phyloP scores from a whole-genome alignment of 495 filamentous ascomycete species.

The Aspergillus steynii region DNA sequence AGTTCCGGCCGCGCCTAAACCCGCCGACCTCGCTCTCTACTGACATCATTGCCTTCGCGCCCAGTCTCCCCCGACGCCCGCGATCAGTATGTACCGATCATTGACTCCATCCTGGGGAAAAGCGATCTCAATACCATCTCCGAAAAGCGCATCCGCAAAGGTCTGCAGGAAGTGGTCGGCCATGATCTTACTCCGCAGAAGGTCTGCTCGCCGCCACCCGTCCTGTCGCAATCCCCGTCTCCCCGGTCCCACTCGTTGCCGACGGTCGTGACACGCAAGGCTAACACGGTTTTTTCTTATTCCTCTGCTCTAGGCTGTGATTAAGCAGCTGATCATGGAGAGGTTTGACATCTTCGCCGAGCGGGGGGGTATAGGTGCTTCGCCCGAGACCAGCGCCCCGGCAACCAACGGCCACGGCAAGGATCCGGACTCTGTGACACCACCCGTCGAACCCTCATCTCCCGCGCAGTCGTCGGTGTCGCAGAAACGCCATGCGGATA shows the following conservation, averaged over 20 bases:
- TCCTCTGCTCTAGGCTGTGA: slow-evolving; percentile 56
- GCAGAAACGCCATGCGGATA: slow-evolving; percentile 56
- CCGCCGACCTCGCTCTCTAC: slow-evolving; percentile 21
- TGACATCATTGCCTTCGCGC: slow-evolving; percentile 24
- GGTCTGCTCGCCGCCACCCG: slow-evolving; percentile 49
- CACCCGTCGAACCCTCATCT: slow-evolving; percentile 43
- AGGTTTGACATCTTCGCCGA: slow-evolving; percentile 81
- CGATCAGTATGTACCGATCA: slow-evolving; percentile 75
- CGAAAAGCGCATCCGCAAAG: slow-evolving; percentile 87
- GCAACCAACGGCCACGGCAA: slow-evolving; percentile 47
- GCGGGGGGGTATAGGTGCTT: slow-evolving; percentile 39
- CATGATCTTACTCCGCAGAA: slow-evolving; percentile 87
- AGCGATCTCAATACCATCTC: slow-evolving; percentile 90
- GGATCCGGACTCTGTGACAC: slow-evolving; percentile 35
- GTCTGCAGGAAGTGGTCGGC: slow-evolving; percentile 70
- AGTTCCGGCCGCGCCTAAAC: slow-evolving; percentile 27
- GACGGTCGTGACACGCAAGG: slow-evolving; percentile 1
- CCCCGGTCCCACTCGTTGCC: slow-evolving; percentile 1
- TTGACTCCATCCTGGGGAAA: slow-evolving; percentile 81
- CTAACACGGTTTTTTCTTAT: slow-evolving; percentile 13
- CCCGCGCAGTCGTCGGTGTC: slow-evolving; percentile 52
- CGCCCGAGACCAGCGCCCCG: slow-evolving; percentile 30
- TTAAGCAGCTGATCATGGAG: slow-evolving; percentile 81
- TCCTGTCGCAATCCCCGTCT: slow-evolving; percentile 14
- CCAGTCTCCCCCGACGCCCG: slow-evolving; percentile 68